These are phyloP conservation scores for Pichia exigua DNA, from an alignment of 805 yeast genomes.

Conservation along the genomic window DNA sequence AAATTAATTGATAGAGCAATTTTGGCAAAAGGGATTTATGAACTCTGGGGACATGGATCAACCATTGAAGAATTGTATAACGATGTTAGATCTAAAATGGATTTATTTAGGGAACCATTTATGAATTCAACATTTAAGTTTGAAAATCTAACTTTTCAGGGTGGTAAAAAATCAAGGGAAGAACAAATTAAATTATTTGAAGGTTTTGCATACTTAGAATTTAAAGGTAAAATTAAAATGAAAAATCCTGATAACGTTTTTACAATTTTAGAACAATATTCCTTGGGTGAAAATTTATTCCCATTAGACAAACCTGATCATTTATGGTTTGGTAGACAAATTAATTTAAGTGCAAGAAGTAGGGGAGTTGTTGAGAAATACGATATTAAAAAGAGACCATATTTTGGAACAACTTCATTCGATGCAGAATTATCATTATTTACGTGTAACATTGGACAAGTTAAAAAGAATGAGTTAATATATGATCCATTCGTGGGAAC, in stretches of 20 bases:
- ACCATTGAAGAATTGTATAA: conserved; percentile 51
- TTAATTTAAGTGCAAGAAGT: conserved; percentile 53
- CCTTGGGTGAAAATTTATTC: conserved; percentile 30
- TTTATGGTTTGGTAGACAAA: conserved; percentile 70
- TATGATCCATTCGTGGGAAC: conserved; percentile 98
- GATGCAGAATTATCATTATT: conserved; percentile 89
- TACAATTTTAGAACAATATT: conserved; percentile 69
- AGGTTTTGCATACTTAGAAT: conserved; percentile 57
- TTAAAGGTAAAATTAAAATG: conserved; percentile 73
- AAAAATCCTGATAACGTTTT: conserved; percentile 67
- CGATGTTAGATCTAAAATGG: conserved; percentile 31
- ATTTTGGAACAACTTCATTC: conserved; percentile 93
- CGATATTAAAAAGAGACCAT: conserved; percentile 74
- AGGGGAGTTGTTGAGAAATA: conserved; percentile 63
- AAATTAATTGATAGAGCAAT: conserved; percentile 60
- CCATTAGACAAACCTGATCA: conserved; percentile 41
- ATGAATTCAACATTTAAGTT: conserved; percentile 60
- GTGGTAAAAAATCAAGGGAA: conserved; percentile 43
- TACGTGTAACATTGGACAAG: conserved; percentile 81
- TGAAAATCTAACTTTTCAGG: conserved; percentile 72
- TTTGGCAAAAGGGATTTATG: conserved; percentile 69
- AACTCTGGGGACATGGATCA: conserved; percentile 71
- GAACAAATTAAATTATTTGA: conserved; percentile 60
- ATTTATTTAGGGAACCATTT: conserved; percentile 27
- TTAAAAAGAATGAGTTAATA: conserved; percentile 52